Evolutionary conservation across 106 monocot species (phyloP), one percentile per base, ranked within the genome.

Genomic region (Iris macrosiphon): DNA sequence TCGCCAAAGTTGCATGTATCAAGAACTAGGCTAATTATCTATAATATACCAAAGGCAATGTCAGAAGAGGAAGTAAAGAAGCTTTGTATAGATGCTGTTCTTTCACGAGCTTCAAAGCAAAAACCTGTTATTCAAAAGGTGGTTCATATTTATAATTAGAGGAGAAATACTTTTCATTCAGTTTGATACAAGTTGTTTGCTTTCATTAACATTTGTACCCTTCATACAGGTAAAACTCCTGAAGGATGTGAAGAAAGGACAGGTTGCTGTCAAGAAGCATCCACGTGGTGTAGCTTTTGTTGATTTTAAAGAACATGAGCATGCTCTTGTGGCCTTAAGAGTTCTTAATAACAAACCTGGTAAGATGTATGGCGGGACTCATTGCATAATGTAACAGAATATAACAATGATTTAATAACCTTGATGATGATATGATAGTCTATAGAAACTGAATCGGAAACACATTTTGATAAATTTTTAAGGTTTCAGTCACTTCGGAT

Each of bases 341-440:
- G 98, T 98, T 65, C 73, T 98, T 55, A 98, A 98, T 33, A 98
- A 98, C 35, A 98, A 98, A 73, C 96, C 96, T 64, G 87, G 96
- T 98, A 90, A 66, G 38, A 17, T 30, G 6, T n/a, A n/a, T n/a
- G n/a, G n/a, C n/a, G n/a, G n/a, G n/a, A n/a, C n/a, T n/a, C n/a
- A n/a, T n/a, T n/a, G n/a, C n/a, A n/a, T n/a, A n/a, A n/a, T n/a
- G n/a, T n/a, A n/a, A n/a, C n/a, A n/a, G n/a, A n/a, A n/a, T n/a
- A n/a, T n/a, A n/a, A n/a, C n/a, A n/a, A n/a, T n/a, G n/a, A n/a
- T n/a, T n/a, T n/a, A n/a, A n/a, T n/a, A n/a, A n/a, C n/a, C n/a
- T n/a, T n/a, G n/a, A n/a, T n/a, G n/a, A n/a, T n/a, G n/a, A n/a
- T n/a, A n/a, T n/a, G n/a, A n/a, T n/a, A n/a, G n/a, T n/a, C n/a